Percentiles rank a stretch among this genome's conserved stretches.
Evolutionary conservation across 805 yeast genomes (phyloP).

Genomic region (Saturnispora quitensis): DNA sequence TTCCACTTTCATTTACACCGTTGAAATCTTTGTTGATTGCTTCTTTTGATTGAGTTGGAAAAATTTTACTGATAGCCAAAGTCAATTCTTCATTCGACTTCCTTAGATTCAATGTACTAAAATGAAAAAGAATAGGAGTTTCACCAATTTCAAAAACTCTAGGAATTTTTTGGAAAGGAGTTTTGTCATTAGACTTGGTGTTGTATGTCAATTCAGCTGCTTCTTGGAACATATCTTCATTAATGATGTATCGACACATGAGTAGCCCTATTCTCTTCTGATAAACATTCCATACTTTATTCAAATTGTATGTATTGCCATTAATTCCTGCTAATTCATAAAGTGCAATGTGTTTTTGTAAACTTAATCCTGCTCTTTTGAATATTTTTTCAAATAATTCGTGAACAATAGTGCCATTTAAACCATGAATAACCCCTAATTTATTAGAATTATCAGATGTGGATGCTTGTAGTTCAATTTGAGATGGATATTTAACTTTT

Average conservation of each 20-base stretch:
- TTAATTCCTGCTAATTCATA: constrained; percentile 40
- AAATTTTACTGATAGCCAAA: constrained; percentile 9
- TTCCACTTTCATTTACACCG: constrained; percentile 21
- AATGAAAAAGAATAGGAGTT: constrained; percentile 28
- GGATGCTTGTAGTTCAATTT: constrained; percentile 18
- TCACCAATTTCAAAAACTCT: constrained; percentile 17
- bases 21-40: constrained; percentile 16
- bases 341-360: constrained; percentile 64
- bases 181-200: constrained; percentile 9
- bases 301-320: constrained; percentile 18
- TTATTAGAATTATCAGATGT: not conserved
- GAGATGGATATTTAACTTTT: constrained; percentile 40
- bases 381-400: constrained; percentile 69
- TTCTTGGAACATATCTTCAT: constrained; percentile 23
- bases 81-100: constrained; percentile 13
- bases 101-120: constrained; percentile 25
- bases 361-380: constrained; percentile 47
- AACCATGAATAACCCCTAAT: constrained; percentile 31
- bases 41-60: not conserved
- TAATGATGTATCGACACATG: constrained; percentile 31
- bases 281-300: constrained; percentile 35
- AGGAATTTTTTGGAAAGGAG: constrained; percentile 19
- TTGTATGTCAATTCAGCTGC: constrained; percentile 15
- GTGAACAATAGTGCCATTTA: constrained; percentile 39
- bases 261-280: constrained; percentile 33